Conservation (phyloP, 2,329 filamentous ascomycete genomes). For the Paecilomyces formosus region DNA sequence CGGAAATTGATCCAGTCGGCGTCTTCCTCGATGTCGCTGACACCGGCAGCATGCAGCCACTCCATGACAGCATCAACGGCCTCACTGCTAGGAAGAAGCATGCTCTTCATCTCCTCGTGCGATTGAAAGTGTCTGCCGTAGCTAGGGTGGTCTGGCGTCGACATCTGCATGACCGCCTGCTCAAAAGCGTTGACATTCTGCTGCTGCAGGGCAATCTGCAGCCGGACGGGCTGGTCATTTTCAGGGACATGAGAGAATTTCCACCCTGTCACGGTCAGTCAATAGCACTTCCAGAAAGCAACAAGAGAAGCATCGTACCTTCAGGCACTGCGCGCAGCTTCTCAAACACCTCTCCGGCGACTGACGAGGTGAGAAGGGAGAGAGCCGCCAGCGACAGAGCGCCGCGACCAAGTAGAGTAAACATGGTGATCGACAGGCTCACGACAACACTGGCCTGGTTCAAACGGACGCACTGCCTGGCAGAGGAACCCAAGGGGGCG, state of each 20-base stretch:
- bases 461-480: background rate
- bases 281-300: background rate
- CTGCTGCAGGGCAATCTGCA: conserved; percentile 30
- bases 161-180: conserved; percentile 41
- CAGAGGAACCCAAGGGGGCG: background rate
- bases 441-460: conserved; percentile 14
- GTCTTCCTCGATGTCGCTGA: conserved; percentile 27
- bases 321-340: conserved; percentile 25
- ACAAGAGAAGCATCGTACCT: conserved; percentile 16
- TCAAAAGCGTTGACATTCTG: conserved; percentile 33
- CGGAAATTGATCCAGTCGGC: conserved; percentile 33
- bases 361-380: conserved; percentile 20
- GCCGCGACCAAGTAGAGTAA: conserved; percentile 14
- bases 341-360: conserved; percentile 26
- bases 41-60: conserved; percentile 40
- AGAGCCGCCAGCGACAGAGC: conserved; percentile 22
- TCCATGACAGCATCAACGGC: conserved; percentile 34
- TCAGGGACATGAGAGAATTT: conserved; percentile 19
- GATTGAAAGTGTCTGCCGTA: conserved; percentile 45
- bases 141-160: conserved; percentile 38
- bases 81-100: conserved; percentile 39
- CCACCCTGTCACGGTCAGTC: conserved; percentile 19
- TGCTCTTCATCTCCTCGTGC: conserved; percentile 42
- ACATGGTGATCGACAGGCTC: background rate
- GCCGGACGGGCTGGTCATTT: conserved; percentile 18